Base-by-base conservation (phyloP, 495 filamentous ascomycete genomes). In the Tuber indicum region DNA sequence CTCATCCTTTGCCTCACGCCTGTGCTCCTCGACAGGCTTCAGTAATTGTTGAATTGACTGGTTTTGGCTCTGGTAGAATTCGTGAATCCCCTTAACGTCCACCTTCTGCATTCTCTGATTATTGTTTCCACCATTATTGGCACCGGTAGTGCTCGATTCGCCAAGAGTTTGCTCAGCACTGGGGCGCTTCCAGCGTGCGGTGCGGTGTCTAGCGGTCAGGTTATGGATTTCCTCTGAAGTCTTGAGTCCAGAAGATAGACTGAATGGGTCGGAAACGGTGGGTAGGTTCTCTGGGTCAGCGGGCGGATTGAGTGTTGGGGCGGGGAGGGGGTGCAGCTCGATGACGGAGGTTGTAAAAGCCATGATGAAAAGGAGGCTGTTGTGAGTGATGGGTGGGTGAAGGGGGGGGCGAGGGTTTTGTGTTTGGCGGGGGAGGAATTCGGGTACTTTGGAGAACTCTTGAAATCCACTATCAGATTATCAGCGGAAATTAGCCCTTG, bases 11-110 rank as follows among this genome's bases (percentile, higher is more conserved):
- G 94, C 94, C 26, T 92, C 89, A 45, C 90, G 89, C 49, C 91
- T 87, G 83, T 98, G 96, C 82, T 98, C 94, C 82, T 97, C 93
- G 3, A 98, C 94, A 10, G 92, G 92, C 84, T 96, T 97, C 75
- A 99, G 88, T 86, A 98, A 88, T 23, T 92, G 89, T 86, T 96
- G 89, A 81, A 99, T 98, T 79, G 92, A 95, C 84, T 93, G 92
- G 83, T 99, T 99, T 85, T 99, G 96, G 32, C 86, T 87, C 81
- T 94, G 88, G 86, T 99, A 99, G 86, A 98, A 99, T 41, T 89
- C 89, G 77, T 93, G 88, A 14, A 99, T 84, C 78, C 91, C 92
- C 46, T 88, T 89, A 10, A 92, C 88, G 43, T 86, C 83, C 71
- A 83, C 80, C 19, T 86, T 86, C 75, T 77, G 83, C 76, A 77